Conservation (phyloP, 257 asterid species). For the Scutellaria minor region DNA sequence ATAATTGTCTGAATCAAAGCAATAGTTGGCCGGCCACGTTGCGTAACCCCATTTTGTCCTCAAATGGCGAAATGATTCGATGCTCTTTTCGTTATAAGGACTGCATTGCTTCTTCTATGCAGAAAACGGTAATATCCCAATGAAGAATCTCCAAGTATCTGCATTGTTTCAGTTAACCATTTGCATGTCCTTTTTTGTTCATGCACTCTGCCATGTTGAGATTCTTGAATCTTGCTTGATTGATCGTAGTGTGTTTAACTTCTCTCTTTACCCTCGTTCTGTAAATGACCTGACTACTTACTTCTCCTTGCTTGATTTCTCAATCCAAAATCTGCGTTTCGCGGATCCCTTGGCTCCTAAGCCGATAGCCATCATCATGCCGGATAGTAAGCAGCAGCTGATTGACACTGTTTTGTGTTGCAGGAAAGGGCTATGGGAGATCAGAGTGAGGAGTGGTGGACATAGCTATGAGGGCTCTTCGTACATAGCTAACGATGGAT, state of each 20-base stretch:
- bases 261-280: slow-evolving; percentile 46
- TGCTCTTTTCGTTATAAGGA: slow-evolving; percentile 16
- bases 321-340: slow-evolving; percentile 72
- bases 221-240: slow-evolving; percentile 52
- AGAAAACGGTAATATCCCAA: slow-evolving; percentile 26
- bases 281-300: slow-evolving; percentile 36
- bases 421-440: slow-evolving; percentile 46
- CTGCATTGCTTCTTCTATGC: slow-evolving; percentile 9
- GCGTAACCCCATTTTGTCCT: slow-evolving; percentile 40
- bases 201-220: slow-evolving; percentile 30
- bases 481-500: slow-evolving; percentile 48
- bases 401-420: slow-evolving; percentile 51
- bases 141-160: slow-evolving; percentile 34
- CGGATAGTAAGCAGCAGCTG: slow-evolving; percentile 58
- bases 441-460: slow-evolving; percentile 77
- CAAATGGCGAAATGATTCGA: slow-evolving; percentile 36
- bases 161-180: background rate
- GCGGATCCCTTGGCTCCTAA: slow-evolving; percentile 48
- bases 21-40: slow-evolving; percentile 43
- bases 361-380: slow-evolving; percentile 63
- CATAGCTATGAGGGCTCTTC: slow-evolving; percentile 85
- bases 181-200: slow-evolving; percentile 28
- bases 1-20: slow-evolving; percentile 24
- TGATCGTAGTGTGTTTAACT: slow-evolving; percentile 50
- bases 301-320: slow-evolving; percentile 58